phyloP scores from a whole-genome alignment of 2,329 filamentous ascomycete species.

The Fusarium protoensiforme region DNA sequence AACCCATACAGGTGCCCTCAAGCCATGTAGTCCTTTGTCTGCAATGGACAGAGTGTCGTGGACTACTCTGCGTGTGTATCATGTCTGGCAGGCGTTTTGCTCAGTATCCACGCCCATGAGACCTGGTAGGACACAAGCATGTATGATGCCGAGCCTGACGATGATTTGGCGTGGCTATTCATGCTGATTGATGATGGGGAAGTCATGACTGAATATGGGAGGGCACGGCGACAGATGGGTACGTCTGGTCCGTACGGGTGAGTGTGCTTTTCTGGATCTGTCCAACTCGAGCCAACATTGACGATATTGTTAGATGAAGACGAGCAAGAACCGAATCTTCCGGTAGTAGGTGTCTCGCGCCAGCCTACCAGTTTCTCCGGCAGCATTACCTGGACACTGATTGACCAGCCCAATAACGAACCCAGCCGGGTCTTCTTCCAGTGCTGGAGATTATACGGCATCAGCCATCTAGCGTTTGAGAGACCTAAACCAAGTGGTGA shows the following conservation, averaged over 20 bases:
- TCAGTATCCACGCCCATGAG: background rate
- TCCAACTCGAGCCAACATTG: background rate
- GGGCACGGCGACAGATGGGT: background rate
- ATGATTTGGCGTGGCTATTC: background rate
- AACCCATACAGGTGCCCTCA: too few relatives aligned
- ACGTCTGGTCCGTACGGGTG: background rate
- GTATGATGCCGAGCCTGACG: background rate
- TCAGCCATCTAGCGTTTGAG: background rate
- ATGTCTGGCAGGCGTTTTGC: background rate
- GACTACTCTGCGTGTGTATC: background rate
- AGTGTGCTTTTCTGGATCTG: background rate
- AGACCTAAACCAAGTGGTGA: background rate
- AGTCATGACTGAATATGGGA: background rate
- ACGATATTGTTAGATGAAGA: background rate
- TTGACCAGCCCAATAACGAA: background rate
- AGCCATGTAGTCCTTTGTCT: background rate
- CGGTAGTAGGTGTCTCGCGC: background rate
- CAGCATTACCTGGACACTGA: background rate
- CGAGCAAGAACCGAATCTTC: background rate
- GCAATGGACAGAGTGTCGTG: background rate
- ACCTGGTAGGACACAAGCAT: background rate
- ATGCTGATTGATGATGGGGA: background rate
- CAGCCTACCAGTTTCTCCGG: background rate
- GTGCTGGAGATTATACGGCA: background rate
- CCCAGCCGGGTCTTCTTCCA: background rate